Percentiles rank a stretch among this genome's conserved stretches.
Conservation (phyloP, 2,329 filamentous ascomycete species). For the Mycosphaerella sp. region DNA sequence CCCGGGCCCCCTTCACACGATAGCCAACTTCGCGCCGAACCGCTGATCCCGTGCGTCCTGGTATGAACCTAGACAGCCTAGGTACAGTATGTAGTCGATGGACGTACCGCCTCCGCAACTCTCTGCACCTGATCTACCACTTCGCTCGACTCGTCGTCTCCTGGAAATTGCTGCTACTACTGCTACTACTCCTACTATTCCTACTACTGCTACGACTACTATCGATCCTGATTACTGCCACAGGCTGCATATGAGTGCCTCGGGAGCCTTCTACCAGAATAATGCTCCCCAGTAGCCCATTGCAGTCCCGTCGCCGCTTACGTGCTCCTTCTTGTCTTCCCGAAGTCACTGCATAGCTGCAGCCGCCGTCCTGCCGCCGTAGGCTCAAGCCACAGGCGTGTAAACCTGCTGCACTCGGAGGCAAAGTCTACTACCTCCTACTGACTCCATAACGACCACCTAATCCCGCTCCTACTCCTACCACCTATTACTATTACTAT, state of each 20-base stretch:
- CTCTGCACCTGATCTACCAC: conserved; percentile 8
- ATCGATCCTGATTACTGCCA: too few species aligned
- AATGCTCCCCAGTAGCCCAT: conserved; percentile 2
- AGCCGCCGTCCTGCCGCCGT: conserved; percentile 20
- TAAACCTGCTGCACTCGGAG: conserved; percentile 17
- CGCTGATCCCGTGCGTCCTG: conserved; percentile 5
- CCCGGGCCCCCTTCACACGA: background rate
- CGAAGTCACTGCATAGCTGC: conserved; percentile 12
- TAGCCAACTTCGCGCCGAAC: conserved; percentile 10
- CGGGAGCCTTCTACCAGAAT: background rate
- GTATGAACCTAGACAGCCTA: conserved; percentile 13
- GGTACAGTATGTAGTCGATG: background rate
- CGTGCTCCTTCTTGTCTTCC: conserved; percentile 2
- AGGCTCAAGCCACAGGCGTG: conserved; percentile 26
- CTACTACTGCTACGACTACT: too few species aligned
- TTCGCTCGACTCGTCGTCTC: conserved; percentile 14
- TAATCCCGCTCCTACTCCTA: too few species aligned
- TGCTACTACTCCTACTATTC: background rate
- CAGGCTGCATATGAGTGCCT: conserved; percentile 12
- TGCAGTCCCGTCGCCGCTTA: conserved; percentile 8
- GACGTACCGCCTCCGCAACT: conserved; percentile 12
- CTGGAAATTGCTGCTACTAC: conserved; percentile 8
- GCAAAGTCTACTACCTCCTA: conserved; percentile 7
- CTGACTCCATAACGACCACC: too few species aligned
- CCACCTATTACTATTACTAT: too few species aligned